Percentiles rank a stretch among this genome's conserved stretches.
phyloP scores from a whole-genome alignment of 768 basidiomycete species.

The Suillus ampliporus region DNA sequence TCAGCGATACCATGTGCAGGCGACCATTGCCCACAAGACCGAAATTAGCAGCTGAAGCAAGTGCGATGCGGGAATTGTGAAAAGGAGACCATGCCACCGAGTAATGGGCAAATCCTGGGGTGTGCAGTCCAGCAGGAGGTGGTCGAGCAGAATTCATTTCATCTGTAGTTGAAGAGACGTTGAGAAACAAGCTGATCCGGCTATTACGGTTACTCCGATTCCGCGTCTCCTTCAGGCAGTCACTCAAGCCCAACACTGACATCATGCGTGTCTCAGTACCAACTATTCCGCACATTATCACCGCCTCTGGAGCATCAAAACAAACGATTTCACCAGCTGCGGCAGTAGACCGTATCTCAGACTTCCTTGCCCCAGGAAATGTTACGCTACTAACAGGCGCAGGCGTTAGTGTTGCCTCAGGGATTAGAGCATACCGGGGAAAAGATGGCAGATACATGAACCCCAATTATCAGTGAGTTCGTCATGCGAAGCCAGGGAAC shows the following conservation, averaged over 20 bases:
- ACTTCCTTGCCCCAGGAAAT: conserved; percentile 74
- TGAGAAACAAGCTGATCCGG: background rate
- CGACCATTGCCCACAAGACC: conserved; percentile 95
- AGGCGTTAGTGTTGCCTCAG: conserved; percentile 94
- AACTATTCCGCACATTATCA: conserved; percentile 65
- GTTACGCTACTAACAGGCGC: conserved; percentile 85
- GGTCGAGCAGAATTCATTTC: conserved; percentile 41
- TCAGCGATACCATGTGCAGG: conserved; percentile 68
- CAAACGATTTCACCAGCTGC: conserved; percentile 50
- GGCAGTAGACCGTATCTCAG: conserved; percentile 64
- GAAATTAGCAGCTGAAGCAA: conserved; percentile 90
- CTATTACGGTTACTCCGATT: background rate
- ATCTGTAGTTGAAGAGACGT: background rate
- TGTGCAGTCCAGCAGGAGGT: conserved; percentile 62
- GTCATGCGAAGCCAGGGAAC: background rate
- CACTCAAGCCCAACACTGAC: background rate
- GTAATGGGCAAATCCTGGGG: conserved; percentile 87
- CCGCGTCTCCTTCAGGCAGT: background rate
- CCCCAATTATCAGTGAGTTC: conserved; percentile 80
- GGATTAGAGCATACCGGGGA: conserved; percentile 94
- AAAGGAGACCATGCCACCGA: conserved; percentile 87
- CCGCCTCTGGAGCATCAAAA: conserved; percentile 34
- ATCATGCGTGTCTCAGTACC: conserved; percentile 84
- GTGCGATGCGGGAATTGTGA: conserved; percentile 71
- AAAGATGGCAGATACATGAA: conserved; percentile 86